Base-by-base conservation (phyloP, 306 rosid genomes). In the Arachis stenosperma region DNA sequence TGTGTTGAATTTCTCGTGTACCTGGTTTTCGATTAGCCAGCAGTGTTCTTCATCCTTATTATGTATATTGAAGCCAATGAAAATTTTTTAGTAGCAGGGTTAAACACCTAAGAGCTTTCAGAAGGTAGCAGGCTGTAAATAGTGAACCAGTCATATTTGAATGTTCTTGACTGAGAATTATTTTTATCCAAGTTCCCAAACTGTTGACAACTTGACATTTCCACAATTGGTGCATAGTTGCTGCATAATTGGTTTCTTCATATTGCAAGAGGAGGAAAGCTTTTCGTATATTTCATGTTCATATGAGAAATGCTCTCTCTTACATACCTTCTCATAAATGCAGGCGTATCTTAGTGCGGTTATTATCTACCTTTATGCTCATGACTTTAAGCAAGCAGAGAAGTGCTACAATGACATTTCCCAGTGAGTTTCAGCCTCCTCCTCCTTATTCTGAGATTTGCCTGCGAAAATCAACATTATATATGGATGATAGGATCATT, bases 321-420 rank as follows among this genome's bases (percentile, higher is more conserved):
- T 9, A 69, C 57, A 67, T 22, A 7, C 42, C 37, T 81, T 77
- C 52, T 75, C 14, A 40, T 71, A 70, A 36, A 67, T 76, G 80
- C 93, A 94, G 99, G 99, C 96, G 61, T 94, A 94, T 77, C 97
- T 94, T 56, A 81, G 95, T 78, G 95, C 93, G 6, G 90, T 94
- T 75, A 79, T 94, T 72, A 68, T 91, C 78, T 85, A 91, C 87
- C 91, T 94, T 51, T 94, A 91, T 69, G 88, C 92, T 36, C 85
- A 88, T 78, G 95, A 94, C 85, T 81, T 88, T 76, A 88, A 85
- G 81, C 91, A 94, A 88, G 99, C 99, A 55, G 95, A 94, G 83
- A 81, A 91, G 85, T 91, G 96, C 87, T 94, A 85, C 79, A 89
- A 91, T 71, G 99, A 94, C 85, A 91, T 97, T 59, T 85, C 84